phyloP scores from a whole-genome alignment of 192 early-diverging fungal species.

The Glomus cerebriforme region DNA sequence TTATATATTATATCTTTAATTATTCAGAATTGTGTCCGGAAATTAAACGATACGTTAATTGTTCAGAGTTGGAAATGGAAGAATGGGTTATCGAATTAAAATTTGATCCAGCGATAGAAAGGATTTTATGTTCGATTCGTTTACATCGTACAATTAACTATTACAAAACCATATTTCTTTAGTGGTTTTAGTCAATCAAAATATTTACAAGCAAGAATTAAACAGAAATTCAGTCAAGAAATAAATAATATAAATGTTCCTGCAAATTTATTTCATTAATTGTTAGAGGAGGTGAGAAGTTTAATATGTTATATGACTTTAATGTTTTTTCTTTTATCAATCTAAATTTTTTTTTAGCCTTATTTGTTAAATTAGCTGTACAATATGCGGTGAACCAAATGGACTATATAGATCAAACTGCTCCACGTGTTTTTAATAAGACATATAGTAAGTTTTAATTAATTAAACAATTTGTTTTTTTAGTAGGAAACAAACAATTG shows the following conservation, averaged over 20 bases:
- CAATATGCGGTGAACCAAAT: conserved; percentile 34
- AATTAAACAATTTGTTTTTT: not conserved
- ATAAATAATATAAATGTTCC: conserved; percentile 50
- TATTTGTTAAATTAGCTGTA: conserved; percentile 36
- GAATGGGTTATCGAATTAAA: conserved; percentile 48
- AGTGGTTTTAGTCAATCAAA: conserved; percentile 57
- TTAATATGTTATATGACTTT: too few relatives aligned
- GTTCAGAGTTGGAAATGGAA: conserved; percentile 34
- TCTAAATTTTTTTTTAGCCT: too few relatives aligned
- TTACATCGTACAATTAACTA: conserved; percentile 44
- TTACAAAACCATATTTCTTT: conserved; percentile 46
- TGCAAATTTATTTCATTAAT: conserved; percentile 51
- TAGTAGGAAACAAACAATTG: too few relatives aligned
- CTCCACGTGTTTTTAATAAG: not conserved
- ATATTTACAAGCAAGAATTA: conserved; percentile 51
- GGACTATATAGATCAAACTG: conserved; percentile 4
- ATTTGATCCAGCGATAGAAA: conserved; percentile 57
- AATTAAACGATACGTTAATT: not conserved
- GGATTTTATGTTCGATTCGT: conserved; percentile 53
- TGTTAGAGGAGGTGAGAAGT: conserved; percentile 39
- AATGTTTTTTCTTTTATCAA: too few relatives aligned
- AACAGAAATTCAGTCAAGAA: conserved; percentile 45
- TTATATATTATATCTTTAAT: too few relatives aligned
- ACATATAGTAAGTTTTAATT: conserved; percentile 1
- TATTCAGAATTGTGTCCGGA: not conserved